Conservation (phyloP, 768 basidiomycete genomes). For the Leccinum fibrillosum region DNA sequence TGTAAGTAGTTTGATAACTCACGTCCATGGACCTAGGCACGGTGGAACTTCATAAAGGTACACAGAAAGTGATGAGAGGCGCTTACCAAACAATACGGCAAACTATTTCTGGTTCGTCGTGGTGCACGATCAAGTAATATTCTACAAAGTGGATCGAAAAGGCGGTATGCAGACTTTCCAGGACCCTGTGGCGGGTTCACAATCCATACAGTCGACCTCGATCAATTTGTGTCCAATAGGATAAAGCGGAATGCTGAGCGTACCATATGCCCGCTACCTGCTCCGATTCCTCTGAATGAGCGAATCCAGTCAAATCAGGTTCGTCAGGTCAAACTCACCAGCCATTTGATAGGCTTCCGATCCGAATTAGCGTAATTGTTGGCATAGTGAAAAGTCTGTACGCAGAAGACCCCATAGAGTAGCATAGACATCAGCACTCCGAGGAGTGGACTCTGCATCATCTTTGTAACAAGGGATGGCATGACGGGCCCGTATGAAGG, state of each 20-base stretch:
- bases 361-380: constrained; percentile 6
- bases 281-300: neutral
- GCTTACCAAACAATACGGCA: constrained; percentile 13
- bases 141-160: constrained; percentile 15
- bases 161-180: constrained; percentile 13
- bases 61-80: neutral
- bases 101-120: neutral
- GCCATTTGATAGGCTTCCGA: constrained; percentile 1
- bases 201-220: too few relatives aligned
- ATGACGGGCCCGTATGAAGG: neutral
- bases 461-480: neutral
- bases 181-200: constrained; percentile 1
- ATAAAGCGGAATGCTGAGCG: neutral
- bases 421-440: constrained; percentile 10
- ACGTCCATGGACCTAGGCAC: constrained; percentile 11
- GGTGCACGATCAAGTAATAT: constrained; percentile 16
- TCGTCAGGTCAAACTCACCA: constrained; percentile 10
- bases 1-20: neutral
- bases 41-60: neutral
- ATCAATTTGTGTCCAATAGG: neutral
- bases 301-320: too few relatives aligned
- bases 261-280: constrained; percentile 15
- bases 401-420: constrained; percentile 15
- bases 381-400: constrained; percentile 16
- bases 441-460: constrained; percentile 13